phyloP scores from a whole-genome alignment of 2,329 filamentous ascomycete species.

The Cryphonectria naterciae region DNA sequence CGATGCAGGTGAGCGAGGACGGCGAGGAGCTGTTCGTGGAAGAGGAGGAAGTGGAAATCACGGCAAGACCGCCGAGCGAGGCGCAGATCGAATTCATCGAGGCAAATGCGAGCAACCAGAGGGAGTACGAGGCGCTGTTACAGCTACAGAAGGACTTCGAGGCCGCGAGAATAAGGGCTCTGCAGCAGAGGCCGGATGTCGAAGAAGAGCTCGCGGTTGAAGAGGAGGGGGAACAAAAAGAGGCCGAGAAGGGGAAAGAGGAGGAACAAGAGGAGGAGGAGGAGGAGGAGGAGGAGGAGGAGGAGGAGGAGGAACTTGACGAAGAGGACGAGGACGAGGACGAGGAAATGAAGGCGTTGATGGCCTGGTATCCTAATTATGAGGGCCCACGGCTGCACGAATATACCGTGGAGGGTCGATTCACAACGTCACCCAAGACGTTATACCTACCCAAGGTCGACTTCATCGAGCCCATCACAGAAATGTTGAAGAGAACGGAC shows the following conservation, averaged over 20 bases:
- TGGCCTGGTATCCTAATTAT: conserved; percentile 30
- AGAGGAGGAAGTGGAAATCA: conserved; percentile 40
- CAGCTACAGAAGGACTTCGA: conserved; percentile 64
- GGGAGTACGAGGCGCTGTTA: conserved; percentile 58
- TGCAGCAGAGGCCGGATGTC: conserved; percentile 36
- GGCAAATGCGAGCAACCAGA: conserved; percentile 55
- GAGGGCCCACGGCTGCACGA: conserved; percentile 67
- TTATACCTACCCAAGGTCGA: conserved; percentile 72
- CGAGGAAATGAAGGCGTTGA: conserved; percentile 39
- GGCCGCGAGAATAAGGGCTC: conserved; percentile 40
- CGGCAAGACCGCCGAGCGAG: conserved; percentile 36
- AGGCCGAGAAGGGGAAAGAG: conserved; percentile 43
- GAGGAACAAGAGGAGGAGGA: conserved; percentile 38
- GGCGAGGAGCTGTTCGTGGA: conserved; percentile 40
- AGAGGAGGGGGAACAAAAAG: conserved; percentile 35
- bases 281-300: conserved; percentile 39
- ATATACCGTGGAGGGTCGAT: conserved; percentile 74
- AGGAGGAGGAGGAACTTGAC: conserved; percentile 38
- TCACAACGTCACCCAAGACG: conserved; percentile 73
- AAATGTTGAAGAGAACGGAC: conserved; percentile 69
- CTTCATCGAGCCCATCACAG: conserved; percentile 70
- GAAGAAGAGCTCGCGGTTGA: conserved; percentile 27
- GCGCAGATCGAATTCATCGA: conserved; percentile 49
- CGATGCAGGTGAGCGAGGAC: conserved; percentile 52
- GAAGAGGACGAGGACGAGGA: conserved; percentile 41